Evolutionary conservation across 202 grass and related monocot genomes (phyloP).

Genomic region (Zoysia matrella): DNA sequence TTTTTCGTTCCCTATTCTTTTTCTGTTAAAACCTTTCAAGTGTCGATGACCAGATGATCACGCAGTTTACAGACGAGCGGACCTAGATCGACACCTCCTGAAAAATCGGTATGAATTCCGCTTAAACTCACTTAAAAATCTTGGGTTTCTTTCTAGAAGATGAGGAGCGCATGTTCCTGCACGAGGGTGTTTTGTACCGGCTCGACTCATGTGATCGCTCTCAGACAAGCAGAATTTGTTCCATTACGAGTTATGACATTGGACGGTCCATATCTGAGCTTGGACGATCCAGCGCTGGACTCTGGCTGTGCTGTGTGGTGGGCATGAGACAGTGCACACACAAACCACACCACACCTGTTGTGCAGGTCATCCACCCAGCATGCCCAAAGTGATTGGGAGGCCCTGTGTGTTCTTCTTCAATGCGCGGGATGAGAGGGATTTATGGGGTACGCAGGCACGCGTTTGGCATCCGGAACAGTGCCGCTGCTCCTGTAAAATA

Average conservation of each 20-base stretch:
- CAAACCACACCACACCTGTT: not conserved
- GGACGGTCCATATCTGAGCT: constrained; percentile 5
- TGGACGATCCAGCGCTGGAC: constrained; percentile 21
- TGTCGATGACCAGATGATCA: no score
- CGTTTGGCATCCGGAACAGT: constrained; percentile 39
- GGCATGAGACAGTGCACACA: not conserved
- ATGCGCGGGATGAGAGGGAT: constrained; percentile 18
- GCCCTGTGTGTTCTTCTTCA: constrained; percentile 15
- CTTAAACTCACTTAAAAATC: no score
- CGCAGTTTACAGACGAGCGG: not conserved
- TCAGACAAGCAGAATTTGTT: not conserved
- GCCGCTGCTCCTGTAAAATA: not conserved
- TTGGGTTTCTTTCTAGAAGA: not conserved
- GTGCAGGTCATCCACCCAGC: constrained; percentile 11
- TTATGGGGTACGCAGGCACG: constrained; percentile 31
- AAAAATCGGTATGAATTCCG: not conserved
- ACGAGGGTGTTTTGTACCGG: not conserved
- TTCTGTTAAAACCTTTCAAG: not conserved
- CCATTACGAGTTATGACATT: not conserved
- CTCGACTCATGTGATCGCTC: not conserved
- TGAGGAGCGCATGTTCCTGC: not conserved
- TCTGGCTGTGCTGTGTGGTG: constrained; percentile 9
- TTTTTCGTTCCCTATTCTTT: not conserved
- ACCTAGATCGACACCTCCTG: not conserved
- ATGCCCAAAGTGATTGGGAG: constrained; percentile 30